Evolutionary conservation across 768 basidiomycete genomes (phyloP), one percentile per base, ranked within the genome.

Genomic region (Boletus sensibilis): DNA sequence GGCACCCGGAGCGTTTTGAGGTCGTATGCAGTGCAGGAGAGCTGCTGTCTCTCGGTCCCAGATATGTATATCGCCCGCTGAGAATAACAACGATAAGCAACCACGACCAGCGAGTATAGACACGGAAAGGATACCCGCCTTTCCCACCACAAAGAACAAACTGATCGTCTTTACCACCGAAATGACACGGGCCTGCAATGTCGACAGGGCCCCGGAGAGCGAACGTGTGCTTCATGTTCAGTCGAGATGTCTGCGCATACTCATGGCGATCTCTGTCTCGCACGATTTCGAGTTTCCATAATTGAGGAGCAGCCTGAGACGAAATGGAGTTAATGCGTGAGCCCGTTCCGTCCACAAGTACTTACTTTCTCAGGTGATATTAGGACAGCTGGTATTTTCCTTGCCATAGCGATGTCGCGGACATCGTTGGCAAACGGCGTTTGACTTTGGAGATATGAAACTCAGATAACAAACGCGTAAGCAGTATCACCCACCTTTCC

Each of bases 21-120:
- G 79, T 14, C 80, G 83, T 61, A 93, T 79, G 59, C 85, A 80
- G 58, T 90, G 89, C 3, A 93, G 75, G 1, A 90, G 74, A 9
- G 83, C 78, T 6, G 82, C 91, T 12, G 87, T 87, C 72, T 92
- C 89, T 56, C 85, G 82, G 64, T 93, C 91, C 91, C 91, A 93
- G 13, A 92, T 88, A 65, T 90, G 86, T 14, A 93, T 85, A 63
- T 91, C 88, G 5, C 91, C 91, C 57, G 82, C 90, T 91, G 57
- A 35, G 23, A 43, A 42, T 20, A 40, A 54, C n/a, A n/a, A 40
- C 20, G 7, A 49, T 53, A 14, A 58, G 53, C 35, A 39, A 53
- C 5, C 39, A 10, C 5, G 20, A 39, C 31, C 1, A 37, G 18
- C n/a, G n/a, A 23, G 12, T 12, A 50, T 11, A 21, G 39, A 23